Evolutionary conservation across 192 early-diverging fungal species (phyloP), one percentile per base, ranked within the genome.

Genomic region (Phycomyces nitens): DNA sequence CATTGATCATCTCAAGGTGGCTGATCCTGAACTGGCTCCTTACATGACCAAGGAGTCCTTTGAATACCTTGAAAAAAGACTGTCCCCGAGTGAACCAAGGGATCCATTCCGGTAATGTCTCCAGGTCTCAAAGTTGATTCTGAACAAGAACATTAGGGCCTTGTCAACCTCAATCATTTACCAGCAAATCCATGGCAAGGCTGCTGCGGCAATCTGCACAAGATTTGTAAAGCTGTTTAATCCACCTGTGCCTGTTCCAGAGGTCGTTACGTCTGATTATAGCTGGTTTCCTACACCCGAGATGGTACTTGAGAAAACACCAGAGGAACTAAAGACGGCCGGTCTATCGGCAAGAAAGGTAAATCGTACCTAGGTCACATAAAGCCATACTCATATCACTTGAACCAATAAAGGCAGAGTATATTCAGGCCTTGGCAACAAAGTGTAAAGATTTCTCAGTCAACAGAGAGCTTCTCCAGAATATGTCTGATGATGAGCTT

Each of bases 141-240:
- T n/a, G n/a, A n/a, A n/a, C n/a, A n/a, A n/a, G n/a, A n/a, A n/a
- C n/a, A n/a, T 24, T 51, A 15, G 11, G 3, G 53, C 20, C 29
- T 38, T 59, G 18, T 57, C 69, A 21, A 68, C 59, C 7, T 60
- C 85, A 3, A 85, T 91, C 42, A 75, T 91, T 40, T 89, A 82
- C 61, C 89, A 91, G 69, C 89, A 91, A 75, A 75, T 91, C 21
- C 74, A 77, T 14, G 89, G 89, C 16, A 85, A 82, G 40, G 89
- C 88, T 6, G 88, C 86, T 1, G 68, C 74, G 6, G 67, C 86
- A 5, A 91, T 91, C 61, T 58, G 74, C 10, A 58, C 74, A 0
- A 56, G 77, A 49, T 89, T 88, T 47, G 41, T 91, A 22, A 69
- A 66, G 20, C 68, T 77, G 8, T 89, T 83, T 50, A 76, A 78